Conservation (phyloP, 2,329 filamentous ascomycete species). For the Dothideomycetes sp. region DNA sequence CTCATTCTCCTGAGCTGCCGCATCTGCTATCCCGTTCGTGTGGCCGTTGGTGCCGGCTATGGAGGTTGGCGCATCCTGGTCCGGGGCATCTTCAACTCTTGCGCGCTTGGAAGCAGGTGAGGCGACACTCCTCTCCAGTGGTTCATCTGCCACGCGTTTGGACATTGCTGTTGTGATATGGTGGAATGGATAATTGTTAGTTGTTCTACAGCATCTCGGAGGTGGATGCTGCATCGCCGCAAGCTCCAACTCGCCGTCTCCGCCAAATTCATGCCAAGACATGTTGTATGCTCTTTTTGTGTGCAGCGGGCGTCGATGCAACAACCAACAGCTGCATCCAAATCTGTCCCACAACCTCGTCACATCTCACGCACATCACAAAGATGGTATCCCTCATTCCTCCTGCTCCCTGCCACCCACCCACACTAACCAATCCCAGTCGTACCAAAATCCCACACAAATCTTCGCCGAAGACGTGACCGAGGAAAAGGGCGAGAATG, state of each 20-base stretch:
- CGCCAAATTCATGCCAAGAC: not conserved
- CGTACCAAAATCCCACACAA: constrained; percentile 68
- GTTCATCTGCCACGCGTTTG: constrained; percentile 39
- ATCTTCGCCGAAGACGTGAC: constrained; percentile 97
- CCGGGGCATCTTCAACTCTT: constrained; percentile 35
- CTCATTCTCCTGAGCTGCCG: constrained; percentile 28
- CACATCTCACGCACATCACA: constrained; percentile 7
- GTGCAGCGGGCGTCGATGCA: no score
- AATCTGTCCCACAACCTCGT: constrained; percentile 1
- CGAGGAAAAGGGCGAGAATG: constrained; percentile 98
- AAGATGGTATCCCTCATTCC: constrained; percentile 13
- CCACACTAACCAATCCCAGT: constrained; percentile 18
- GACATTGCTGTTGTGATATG: constrained; percentile 27
- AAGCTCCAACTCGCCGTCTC: constrained; percentile 10
- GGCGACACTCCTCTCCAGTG: constrained; percentile 33
- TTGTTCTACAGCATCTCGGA: no score
- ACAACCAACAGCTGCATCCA: not conserved
- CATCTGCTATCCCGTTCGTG: constrained; percentile 25
- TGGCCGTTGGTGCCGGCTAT: constrained; percentile 20
- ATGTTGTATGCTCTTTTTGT: constrained; percentile 2
- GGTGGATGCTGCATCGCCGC: constrained; percentile 5
- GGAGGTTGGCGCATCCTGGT: constrained; percentile 20
- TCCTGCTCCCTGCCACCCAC: not conserved
- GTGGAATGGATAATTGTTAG: not conserved
- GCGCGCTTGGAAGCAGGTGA: constrained; percentile 42